Percentiles rank a stretch among this genome's conserved stretches.
Conservation (phyloP, 768 basidiomycete species). For the Boletus sp. region DNA sequence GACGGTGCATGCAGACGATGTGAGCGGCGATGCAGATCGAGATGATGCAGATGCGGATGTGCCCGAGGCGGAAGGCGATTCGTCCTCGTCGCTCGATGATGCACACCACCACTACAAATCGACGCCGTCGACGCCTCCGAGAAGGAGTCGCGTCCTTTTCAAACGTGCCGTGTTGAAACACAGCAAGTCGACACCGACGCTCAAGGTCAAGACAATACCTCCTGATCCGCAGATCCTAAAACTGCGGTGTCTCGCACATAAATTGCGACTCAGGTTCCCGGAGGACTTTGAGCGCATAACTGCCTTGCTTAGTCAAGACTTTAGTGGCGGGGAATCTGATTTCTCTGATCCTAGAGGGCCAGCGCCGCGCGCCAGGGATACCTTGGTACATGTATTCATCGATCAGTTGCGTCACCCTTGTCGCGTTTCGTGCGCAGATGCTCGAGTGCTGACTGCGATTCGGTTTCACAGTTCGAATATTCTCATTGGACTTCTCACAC, state of each 20-base stretch:
- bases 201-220: conserved; percentile 39
- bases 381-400: conserved; percentile 39
- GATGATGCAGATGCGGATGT: conserved; percentile 15
- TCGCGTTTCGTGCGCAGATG: background rate
- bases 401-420: conserved; percentile 39
- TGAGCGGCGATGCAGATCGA: conserved; percentile 27
- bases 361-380: conserved; percentile 30
- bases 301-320: conserved; percentile 32
- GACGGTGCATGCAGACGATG: conserved; percentile 22
- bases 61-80: conserved; percentile 21
- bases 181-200: conserved; percentile 46
- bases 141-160: conserved; percentile 17
- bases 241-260: conserved; percentile 52
- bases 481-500: conserved; percentile 74
- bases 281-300: conserved; percentile 41
- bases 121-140: conserved; percentile 32
- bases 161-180: conserved; percentile 34
- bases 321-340: conserved; percentile 34
- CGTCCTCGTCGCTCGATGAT: conserved; percentile 29
- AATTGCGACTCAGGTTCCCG: conserved; percentile 54
- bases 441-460: conserved; percentile 6
- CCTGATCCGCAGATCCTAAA: conserved; percentile 48
- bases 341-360: conserved; percentile 35
- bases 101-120: conserved; percentile 20
- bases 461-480: conserved; percentile 70